phyloP scores from a whole-genome alignment of 805 yeast genomes.

The Nakazawaea ambrosiae region DNA sequence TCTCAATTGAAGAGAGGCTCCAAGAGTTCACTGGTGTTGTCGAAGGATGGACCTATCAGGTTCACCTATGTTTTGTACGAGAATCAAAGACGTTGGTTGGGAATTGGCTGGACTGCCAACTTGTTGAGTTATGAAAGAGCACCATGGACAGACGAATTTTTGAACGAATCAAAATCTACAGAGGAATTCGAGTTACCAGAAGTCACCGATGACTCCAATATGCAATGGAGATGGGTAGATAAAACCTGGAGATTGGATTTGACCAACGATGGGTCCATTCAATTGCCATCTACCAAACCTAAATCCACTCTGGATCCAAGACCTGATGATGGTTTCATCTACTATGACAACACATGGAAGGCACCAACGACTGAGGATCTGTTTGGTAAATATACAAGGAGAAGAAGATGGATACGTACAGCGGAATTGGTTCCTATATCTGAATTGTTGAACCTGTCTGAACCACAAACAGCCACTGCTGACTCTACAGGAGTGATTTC shows the following conservation, averaged over 20 bases:
- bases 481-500: neutral
- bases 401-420: conserved; percentile 93
- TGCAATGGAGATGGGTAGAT: conserved; percentile 95
- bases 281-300: conserved; percentile 54
- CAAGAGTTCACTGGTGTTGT: conserved; percentile 12
- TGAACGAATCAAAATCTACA: conserved; percentile 76
- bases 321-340: conserved; percentile 79
- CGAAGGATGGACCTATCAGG: conserved; percentile 43
- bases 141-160: conserved; percentile 95
- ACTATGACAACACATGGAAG: conserved; percentile 92
- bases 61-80: conserved; percentile 91
- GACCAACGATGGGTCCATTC: conserved; percentile 81
- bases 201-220: conserved; percentile 54
- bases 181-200: conserved; percentile 79
- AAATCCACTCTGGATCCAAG: conserved; percentile 63
- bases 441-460: conserved; percentile 7
- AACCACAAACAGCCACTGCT: neutral
- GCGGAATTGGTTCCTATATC: conserved; percentile 64
- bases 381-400: conserved; percentile 83
- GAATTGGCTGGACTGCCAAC: conserved; percentile 96
- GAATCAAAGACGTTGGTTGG: conserved; percentile 95
- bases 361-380: conserved; percentile 83
- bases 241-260: conserved; percentile 85
- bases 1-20: conserved; percentile 20
- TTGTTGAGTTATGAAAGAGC: conserved; percentile 88